Evolutionary conservation across 805 yeast genomes (phyloP).

Genomic region (Yamadazyma paraphyllophila): DNA sequence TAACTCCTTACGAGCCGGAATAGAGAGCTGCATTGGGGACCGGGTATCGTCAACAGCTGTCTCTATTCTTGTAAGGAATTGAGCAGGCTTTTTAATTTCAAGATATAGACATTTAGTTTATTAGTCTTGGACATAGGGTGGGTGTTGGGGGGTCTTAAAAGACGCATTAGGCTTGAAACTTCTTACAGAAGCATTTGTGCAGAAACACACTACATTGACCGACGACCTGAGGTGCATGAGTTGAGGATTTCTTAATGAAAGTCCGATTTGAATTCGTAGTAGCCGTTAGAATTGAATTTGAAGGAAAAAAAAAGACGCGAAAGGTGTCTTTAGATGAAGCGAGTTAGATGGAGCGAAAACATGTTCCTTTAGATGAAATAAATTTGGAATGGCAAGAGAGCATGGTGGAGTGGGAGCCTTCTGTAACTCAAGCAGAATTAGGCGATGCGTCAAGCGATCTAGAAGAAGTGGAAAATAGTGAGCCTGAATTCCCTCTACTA

Average conservation of each 20-base stretch:
- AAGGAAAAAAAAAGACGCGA: slow-evolving; percentile 1
- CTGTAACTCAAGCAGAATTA: not conserved
- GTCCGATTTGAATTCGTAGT: slow-evolving; percentile 7
- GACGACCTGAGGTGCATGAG: slow-evolving; percentile 1
- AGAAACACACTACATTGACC: slow-evolving; percentile 1
- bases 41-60: not conserved
- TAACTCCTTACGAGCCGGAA: slow-evolving; percentile 3
- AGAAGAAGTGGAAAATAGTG: not conserved
- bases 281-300: slow-evolving; percentile 8
- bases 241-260: not conserved
- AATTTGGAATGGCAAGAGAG: slow-evolving; percentile 8
- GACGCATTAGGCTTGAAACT: not conserved
- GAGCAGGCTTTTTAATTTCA: not conserved
- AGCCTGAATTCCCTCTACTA: not conserved
- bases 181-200: slow-evolving; percentile 3
- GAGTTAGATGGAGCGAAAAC: slow-evolving; percentile 1
- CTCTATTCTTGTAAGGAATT: not conserved
- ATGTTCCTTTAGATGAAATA: slow-evolving; percentile 15
- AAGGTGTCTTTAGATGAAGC: no score
- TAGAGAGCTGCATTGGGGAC: not conserved
- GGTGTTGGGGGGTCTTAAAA: slow-evolving; percentile 5
- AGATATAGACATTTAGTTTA: not conserved
- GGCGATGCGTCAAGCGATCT: not conserved
- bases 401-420: not conserved
- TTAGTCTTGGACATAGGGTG: slow-evolving; percentile 3